These are phyloP conservation scores for Entomophthora muscae DNA, from an alignment of 371 early-diverging fungal species.

Conservation along the genomic window DNA sequence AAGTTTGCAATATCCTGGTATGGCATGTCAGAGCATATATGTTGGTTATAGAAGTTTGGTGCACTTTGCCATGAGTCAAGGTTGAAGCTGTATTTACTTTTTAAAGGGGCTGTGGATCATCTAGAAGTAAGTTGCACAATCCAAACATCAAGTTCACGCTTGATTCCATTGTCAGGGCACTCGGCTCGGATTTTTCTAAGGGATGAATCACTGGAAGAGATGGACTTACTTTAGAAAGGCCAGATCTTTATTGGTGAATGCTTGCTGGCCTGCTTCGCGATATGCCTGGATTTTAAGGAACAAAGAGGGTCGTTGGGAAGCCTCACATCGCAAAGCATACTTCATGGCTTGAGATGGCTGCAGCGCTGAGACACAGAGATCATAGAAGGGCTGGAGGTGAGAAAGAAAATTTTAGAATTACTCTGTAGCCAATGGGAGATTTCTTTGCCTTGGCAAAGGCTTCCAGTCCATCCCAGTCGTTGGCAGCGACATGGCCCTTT, in stretches of 20 bases:
- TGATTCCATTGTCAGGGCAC: conserved; percentile 28
- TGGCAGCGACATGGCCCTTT: conserved; percentile 56
- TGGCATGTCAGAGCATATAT: too few relatives aligned
- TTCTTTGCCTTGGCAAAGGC: conserved; percentile 58
- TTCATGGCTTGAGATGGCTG: conserved; percentile 61
- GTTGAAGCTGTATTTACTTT: too few relatives aligned
- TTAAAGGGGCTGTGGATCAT: too few relatives aligned
- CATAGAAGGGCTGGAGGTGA: conserved; percentile 51
- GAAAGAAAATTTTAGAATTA: conserved; percentile 9
- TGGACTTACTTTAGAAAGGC: conserved; percentile 34
- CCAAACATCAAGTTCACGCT: conserved; percentile 29
- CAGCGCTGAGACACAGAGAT: conserved; percentile 56
- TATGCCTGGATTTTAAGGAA: conserved; percentile 59
- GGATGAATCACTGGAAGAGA: neutral
- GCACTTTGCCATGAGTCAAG: too few relatives aligned
- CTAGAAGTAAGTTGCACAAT: conserved; percentile 21
- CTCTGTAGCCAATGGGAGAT: conserved; percentile 66
- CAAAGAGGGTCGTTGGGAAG: conserved; percentile 37
- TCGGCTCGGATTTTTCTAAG: conserved; percentile 28
- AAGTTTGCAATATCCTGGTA: too few relatives aligned
- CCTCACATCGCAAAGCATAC: conserved; percentile 60
- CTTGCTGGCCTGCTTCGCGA: conserved; percentile 61
- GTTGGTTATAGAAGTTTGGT: too few relatives aligned
- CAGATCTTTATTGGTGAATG: conserved; percentile 41
- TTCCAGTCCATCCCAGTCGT: conserved; percentile 79